A percentile compares a stretch with the other conserved stretches of the same genome.
These are phyloP conservation scores for Xylariaceae sp. DNA, from an alignment of 2,329 filamentous ascomycete genomes.

Conservation along the genomic window DNA sequence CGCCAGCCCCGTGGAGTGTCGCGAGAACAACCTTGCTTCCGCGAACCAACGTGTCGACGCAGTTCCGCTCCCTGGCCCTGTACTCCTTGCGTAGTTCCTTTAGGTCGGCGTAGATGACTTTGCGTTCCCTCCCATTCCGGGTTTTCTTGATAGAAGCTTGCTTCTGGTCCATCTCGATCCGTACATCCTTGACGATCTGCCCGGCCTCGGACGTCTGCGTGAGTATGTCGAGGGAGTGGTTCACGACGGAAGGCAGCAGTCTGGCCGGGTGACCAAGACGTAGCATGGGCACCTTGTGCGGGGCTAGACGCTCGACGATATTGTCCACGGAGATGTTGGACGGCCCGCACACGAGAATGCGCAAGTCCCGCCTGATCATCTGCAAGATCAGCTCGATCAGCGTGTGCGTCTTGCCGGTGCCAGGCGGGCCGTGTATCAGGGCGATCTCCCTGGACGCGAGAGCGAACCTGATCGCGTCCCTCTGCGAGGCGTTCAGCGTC, in stretches of 20 bases:
- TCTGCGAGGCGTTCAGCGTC: slow-evolving; percentile 61
- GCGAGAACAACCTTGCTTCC: slow-evolving; percentile 85
- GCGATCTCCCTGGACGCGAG: slow-evolving; percentile 77
- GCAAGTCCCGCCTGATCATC: slow-evolving; percentile 65
- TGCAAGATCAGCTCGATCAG: slow-evolving; percentile 95
- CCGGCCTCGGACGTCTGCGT: slow-evolving; percentile 89
- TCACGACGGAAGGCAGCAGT: slow-evolving; percentile 79
- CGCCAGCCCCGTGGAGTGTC: slow-evolving; percentile 88
- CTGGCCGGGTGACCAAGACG: slow-evolving; percentile 90
- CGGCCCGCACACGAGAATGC: slow-evolving; percentile 89
- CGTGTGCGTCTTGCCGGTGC: slow-evolving; percentile 96
- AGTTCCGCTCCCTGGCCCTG: slow-evolving; percentile 75
- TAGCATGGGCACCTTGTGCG: slow-evolving; percentile 80
- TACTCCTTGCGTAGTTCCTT: slow-evolving; percentile 85
- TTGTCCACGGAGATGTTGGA: slow-evolving; percentile 98
- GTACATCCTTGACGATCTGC: slow-evolving; percentile 82
- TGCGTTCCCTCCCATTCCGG: slow-evolving; percentile 71
- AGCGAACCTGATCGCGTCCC: slow-evolving; percentile 73
- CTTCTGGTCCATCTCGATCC: slow-evolving; percentile 88
- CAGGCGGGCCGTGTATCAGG: slow-evolving; percentile 90
- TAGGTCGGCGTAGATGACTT: slow-evolving; percentile 78
- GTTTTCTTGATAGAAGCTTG: slow-evolving; percentile 87
- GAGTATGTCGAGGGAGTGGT: slow-evolving; percentile 85
- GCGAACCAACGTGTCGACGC: slow-evolving; percentile 69
- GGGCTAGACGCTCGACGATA: slow-evolving; percentile 85